phyloP scores from a whole-genome alignment of 2,329 filamentous ascomycete species.

The Lachnellula hyalina region DNA sequence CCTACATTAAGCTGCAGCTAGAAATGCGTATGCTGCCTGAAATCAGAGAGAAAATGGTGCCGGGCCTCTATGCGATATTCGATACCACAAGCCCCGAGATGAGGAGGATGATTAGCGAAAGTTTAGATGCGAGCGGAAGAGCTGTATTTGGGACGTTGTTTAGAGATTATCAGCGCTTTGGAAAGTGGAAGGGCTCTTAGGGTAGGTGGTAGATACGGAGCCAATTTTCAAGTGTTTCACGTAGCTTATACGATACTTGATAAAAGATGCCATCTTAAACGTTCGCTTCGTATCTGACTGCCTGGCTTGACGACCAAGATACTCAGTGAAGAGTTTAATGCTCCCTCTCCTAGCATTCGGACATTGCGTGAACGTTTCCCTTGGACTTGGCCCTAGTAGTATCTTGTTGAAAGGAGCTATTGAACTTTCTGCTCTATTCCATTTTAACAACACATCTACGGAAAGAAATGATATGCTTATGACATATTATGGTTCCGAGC shows the following conservation, averaged over 20 bases:
- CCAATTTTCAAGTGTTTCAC: no score
- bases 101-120: slow-evolving; percentile 53
- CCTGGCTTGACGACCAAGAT: no score
- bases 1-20: slow-evolving; percentile 57
- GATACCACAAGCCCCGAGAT: slow-evolving; percentile 51
- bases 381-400: not conserved
- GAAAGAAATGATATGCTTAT: slow-evolving; percentile 15
- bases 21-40: slow-evolving; percentile 46
- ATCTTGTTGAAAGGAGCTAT: slow-evolving; percentile 22
- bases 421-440: slow-evolving; percentile 20
- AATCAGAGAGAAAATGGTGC: slow-evolving; percentile 51
- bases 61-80: slow-evolving; percentile 54
- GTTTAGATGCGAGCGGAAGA: slow-evolving; percentile 53
- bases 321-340: no score
- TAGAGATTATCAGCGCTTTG: slow-evolving; percentile 55
- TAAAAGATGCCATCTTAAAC: no score
- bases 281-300: no score
- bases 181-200: slow-evolving; percentile 48
- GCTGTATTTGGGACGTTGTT: slow-evolving; percentile 55
- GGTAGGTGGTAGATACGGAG: no score
- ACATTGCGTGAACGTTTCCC: no score
- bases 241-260: no score
- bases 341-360: no score
- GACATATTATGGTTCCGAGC: slow-evolving; percentile 20
- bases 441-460: slow-evolving; percentile 16